Conservation (phyloP, 495 filamentous ascomycete genomes). For the Neurospora discreta region DNA sequence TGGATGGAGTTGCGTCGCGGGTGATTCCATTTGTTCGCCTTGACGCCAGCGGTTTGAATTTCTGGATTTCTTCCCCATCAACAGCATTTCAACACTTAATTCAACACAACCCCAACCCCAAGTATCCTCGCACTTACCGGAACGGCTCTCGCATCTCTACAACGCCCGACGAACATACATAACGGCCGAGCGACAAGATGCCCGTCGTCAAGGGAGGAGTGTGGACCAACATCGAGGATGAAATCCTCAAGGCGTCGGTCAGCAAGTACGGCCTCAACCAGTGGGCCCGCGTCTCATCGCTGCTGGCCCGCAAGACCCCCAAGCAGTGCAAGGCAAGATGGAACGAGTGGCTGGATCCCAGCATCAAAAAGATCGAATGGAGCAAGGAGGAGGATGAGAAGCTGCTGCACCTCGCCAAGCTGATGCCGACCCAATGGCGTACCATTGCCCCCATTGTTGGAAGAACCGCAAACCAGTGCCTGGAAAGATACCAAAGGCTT, state of each 20-base stretch:
- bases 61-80: not conserved
- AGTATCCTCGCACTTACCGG: not conserved
- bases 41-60: not conserved
- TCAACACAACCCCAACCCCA: not conserved
- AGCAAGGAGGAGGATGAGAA: conserved; percentile 98
- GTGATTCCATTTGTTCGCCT: not conserved
- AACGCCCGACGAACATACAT: not conserved
- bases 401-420: conserved; percentile 85
- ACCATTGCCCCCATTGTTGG: conserved; percentile 96
- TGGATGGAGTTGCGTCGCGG: not conserved
- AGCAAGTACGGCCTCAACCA: conserved; percentile 97
- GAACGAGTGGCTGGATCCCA: conserved; percentile 96
- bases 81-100: not conserved
- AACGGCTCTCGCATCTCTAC: not conserved
- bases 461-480: conserved; percentile 88
- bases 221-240: conserved; percentile 73
- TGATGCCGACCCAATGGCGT: conserved; percentile 99
- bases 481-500: conserved; percentile 93
- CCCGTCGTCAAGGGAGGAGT: conserved; percentile 97
- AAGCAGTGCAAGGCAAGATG: conserved; percentile 99
- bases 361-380: conserved; percentile 98
- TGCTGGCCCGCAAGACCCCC: conserved; percentile 92
- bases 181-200: conserved; percentile 46
- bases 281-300: conserved; percentile 96
- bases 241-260: conserved; percentile 92